A percentile compares a stretch with the other conserved stretches of the same genome.
These are phyloP conservation scores for Gonium pectorale DNA, from an alignment of 139 green algal species.

Conservation along the genomic window DNA sequence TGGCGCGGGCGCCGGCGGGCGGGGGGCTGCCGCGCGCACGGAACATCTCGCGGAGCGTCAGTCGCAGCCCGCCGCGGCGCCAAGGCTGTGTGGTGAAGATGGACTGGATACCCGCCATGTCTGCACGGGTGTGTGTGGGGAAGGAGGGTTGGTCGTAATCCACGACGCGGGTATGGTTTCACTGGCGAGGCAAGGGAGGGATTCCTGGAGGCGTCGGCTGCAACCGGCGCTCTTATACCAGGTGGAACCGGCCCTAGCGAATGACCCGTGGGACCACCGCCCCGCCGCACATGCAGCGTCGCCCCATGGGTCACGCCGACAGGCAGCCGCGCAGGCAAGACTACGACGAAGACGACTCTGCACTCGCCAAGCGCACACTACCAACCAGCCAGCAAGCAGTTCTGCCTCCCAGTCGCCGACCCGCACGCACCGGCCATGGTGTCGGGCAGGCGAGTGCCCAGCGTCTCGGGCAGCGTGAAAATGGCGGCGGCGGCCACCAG, in stretches of 20 bases:
- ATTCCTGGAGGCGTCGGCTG: no score
- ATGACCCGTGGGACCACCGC: no score
- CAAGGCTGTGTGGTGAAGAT: conserved; percentile 59
- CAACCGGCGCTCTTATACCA: no score
- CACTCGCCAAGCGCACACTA: no score
- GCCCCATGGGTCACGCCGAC: no score
- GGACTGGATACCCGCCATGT: conserved; percentile 59
- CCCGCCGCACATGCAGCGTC: no score
- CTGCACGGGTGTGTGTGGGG: not conserved
- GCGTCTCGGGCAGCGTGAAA: conserved; percentile 66
- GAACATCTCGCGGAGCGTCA: conserved; percentile 37
- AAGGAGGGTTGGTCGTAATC: not conserved
- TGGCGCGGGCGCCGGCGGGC: not conserved
- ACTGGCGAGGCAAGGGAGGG: no score
- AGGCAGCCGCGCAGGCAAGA: no score
- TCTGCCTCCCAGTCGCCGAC: not conserved
- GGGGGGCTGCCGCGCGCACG: not conserved
- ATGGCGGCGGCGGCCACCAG: conserved; percentile 53
- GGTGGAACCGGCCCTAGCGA: no score
- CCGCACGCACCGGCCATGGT: conserved; percentile 45
- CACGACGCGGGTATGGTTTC: no score
- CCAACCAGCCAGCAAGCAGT: no score
- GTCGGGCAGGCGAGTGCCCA: conserved; percentile 57
- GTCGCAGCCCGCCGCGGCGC: conserved; percentile 35
- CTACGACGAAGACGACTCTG: no score